Evolutionary conservation across 176 grass and related monocot species (phyloP).

Genomic region (Zizania latifolia): DNA sequence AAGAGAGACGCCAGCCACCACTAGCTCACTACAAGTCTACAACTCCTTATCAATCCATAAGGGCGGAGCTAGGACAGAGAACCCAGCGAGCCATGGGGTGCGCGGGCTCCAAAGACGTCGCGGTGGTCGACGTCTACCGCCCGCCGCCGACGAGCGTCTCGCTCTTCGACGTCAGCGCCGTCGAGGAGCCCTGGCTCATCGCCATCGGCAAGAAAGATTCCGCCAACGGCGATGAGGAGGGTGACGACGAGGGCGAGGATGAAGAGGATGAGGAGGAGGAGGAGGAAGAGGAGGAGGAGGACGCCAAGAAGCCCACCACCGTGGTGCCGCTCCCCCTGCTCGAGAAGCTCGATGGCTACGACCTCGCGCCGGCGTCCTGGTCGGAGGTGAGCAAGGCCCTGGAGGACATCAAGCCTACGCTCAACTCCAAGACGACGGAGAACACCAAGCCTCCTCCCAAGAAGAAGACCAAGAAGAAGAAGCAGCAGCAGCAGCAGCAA

Average conservation of each 20-base stretch:
- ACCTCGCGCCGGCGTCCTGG: conserved; percentile 68
- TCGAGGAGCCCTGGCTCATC: conserved; percentile 91
- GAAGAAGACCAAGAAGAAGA: conserved; percentile 23
- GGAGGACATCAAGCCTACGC: conserved; percentile 73
- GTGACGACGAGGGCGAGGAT: neutral
- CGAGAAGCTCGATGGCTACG: conserved; percentile 80
- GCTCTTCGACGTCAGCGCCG: conserved; percentile 72
- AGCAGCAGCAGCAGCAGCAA: neutral
- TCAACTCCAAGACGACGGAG: conserved; percentile 20
- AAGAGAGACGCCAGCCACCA: neutral
- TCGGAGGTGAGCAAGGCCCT: conserved; percentile 91
- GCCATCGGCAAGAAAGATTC: conserved; percentile 31
- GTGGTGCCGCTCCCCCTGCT: conserved; percentile 58
- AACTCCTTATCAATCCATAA: neutral
- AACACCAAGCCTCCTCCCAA: conserved; percentile 13
- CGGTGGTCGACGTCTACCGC: conserved; percentile 45
- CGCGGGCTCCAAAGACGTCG: conserved; percentile 52
- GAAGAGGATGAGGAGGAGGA: neutral
- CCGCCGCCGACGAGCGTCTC: conserved; percentile 76
- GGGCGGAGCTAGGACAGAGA: neutral
- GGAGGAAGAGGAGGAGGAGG: neutral
- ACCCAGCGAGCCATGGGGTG: conserved; percentile 55
- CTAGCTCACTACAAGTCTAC: neutral
- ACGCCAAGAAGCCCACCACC: conserved; percentile 38
- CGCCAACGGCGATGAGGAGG: neutral